Conservation (phyloP, 2,329 filamentous ascomycete genomes). For the Hymenoscyphus fraxineus region DNA sequence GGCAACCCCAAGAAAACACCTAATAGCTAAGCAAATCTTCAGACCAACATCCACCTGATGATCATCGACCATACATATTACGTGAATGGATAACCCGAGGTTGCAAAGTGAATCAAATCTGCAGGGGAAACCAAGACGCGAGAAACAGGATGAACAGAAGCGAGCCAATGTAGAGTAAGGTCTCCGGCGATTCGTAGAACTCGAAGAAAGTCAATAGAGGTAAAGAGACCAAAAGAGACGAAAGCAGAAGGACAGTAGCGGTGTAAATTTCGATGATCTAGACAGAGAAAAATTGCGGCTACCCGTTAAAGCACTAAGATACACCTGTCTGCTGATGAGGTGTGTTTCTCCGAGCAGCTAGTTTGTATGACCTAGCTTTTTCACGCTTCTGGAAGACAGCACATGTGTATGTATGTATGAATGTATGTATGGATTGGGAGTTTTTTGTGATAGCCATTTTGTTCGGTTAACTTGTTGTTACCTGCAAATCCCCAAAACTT, state of each 20-base stretch:
- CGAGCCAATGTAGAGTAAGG: background rate
- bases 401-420: background rate
- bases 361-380: background rate
- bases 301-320: background rate
- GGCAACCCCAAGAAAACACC: background rate
- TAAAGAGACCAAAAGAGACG: background rate
- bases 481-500: background rate
- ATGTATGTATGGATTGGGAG: background rate
- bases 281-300: background rate
- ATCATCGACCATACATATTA: background rate
- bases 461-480: background rate
- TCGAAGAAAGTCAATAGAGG: background rate
- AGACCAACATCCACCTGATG: too few relatives aligned
- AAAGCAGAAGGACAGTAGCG: background rate
- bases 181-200: background rate
- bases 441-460: background rate
- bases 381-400: background rate
- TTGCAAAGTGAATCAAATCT: background rate
- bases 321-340: background rate
- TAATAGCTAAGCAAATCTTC: too few relatives aligned
- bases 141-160: background rate
- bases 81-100: background rate
- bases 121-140: background rate
- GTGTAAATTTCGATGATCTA: background rate
- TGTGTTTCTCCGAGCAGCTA: background rate